phyloP scores from a whole-genome alignment of 768 basidiomycete species.

The Termitomyces sp. region DNA sequence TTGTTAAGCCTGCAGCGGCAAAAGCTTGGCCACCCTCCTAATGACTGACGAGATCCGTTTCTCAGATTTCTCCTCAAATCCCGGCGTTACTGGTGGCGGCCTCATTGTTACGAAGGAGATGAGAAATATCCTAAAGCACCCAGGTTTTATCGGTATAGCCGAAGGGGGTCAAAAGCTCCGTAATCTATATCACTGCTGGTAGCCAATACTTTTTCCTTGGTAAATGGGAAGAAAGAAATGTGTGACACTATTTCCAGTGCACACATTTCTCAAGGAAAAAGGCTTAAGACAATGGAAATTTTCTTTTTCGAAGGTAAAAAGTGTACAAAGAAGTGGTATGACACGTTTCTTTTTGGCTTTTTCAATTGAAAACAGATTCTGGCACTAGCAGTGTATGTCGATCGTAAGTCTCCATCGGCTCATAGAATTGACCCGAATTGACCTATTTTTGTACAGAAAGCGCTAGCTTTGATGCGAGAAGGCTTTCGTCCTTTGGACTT shows the following conservation, averaged over 20 bases:
- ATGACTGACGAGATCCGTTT: not conserved
- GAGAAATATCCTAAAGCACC: slow-evolving; percentile 20
- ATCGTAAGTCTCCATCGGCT: slow-evolving; percentile 13
- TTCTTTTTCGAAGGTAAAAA: too few species aligned
- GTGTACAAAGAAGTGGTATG: too few species aligned
- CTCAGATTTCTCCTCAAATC: not conserved
- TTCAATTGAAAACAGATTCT: too few species aligned
- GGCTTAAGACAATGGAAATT: too few species aligned
- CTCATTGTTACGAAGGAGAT: slow-evolving; percentile 24
- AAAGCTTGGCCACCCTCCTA: not conserved
- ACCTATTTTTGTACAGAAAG: slow-evolving; percentile 16
- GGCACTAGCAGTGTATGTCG: too few species aligned
- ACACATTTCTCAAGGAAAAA: too few species aligned
- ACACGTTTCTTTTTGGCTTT: too few species aligned
- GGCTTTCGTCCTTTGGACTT: slow-evolving; percentile 23
- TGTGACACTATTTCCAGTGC: too few species aligned
- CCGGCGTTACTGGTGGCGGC: slow-evolving; percentile 16
- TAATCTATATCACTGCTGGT: too few species aligned
- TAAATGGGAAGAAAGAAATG: too few species aligned
- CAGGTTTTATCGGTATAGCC: slow-evolving; percentile 19
- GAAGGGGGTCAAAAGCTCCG: slow-evolving; percentile 24
- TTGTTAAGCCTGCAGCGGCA: not conserved
- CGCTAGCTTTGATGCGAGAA: slow-evolving; percentile 15
- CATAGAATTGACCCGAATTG: not conserved
- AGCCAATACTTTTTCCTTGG: too few species aligned